phyloP scores from a whole-genome alignment of 208 protist genomes.

The Trypanosoma lewisi region DNA sequence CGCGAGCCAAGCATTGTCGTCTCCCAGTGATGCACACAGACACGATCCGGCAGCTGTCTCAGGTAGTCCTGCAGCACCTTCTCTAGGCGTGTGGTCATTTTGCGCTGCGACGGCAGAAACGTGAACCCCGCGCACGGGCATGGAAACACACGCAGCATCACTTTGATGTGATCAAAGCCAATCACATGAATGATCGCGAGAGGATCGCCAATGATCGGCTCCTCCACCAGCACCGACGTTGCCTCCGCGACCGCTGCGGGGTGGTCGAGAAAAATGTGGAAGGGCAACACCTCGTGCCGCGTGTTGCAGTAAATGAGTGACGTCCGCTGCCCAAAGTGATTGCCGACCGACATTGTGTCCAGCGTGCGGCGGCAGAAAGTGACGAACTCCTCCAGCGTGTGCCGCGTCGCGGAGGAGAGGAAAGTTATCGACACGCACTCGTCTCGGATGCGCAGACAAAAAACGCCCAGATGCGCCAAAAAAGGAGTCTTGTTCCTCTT shows the following conservation, averaged over 20 bases:
- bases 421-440: slow-evolving; percentile 74
- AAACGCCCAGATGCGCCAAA: slow-evolving; percentile 51
- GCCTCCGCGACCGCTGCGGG: slow-evolving; percentile 23
- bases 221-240: slow-evolving; percentile 46
- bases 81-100: slow-evolving; percentile 41
- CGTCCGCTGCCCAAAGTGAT: slow-evolving; percentile 76
- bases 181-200: slow-evolving; percentile 44
- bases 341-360: slow-evolving; percentile 75
- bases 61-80: slow-evolving; percentile 55
- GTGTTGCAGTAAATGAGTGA: slow-evolving; percentile 79
- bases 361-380: slow-evolving; percentile 66
- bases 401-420: slow-evolving; percentile 55
- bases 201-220: slow-evolving; percentile 71
- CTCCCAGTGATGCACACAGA: slow-evolving; percentile 51
- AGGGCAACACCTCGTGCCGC: slow-evolving; percentile 70
- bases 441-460: slow-evolving; percentile 56
- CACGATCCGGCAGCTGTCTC: slow-evolving; percentile 42
- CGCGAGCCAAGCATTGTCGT: slow-evolving; percentile 43
- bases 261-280: slow-evolving; percentile 51
- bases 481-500: neutral
- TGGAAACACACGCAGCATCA: slow-evolving; percentile 29
- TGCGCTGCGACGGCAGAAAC: slow-evolving; percentile 23
- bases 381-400: slow-evolving; percentile 66
- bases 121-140: slow-evolving; percentile 1
- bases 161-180: slow-evolving; percentile 12